Conservation (phyloP, 2,329 filamentous ascomycete species). For the Aaosphaeria arxii region DNA sequence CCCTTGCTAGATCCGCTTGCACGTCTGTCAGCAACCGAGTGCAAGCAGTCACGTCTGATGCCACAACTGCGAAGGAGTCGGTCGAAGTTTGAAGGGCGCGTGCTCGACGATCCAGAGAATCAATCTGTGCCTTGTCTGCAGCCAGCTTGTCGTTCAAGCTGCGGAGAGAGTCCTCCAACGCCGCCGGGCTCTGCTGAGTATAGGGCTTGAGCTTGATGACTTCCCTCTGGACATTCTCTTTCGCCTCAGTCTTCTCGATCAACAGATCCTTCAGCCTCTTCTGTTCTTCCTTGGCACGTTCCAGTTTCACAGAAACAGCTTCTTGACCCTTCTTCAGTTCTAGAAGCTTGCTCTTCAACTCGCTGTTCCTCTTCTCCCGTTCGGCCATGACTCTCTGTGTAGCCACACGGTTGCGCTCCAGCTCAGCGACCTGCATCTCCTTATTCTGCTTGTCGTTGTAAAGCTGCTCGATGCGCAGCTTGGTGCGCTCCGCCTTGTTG, state of each 20-base stretch:
- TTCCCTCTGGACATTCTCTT: slow-evolving; percentile 74
- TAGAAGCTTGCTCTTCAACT: slow-evolving; percentile 76
- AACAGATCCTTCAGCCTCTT: slow-evolving; percentile 68
- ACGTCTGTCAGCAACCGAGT: slow-evolving; percentile 90
- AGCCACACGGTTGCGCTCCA: slow-evolving; percentile 73
- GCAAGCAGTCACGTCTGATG: slow-evolving; percentile 80
- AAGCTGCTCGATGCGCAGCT: slow-evolving; percentile 80
- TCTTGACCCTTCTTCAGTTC: slow-evolving; percentile 82
- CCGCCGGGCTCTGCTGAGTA: slow-evolving; percentile 81
- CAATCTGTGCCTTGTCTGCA: slow-evolving; percentile 79
- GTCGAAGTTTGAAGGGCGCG: slow-evolving; percentile 87
- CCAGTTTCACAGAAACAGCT: slow-evolving; percentile 75
- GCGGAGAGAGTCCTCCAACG: slow-evolving; percentile 75
- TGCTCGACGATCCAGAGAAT: slow-evolving; percentile 80
- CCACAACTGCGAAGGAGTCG: slow-evolving; percentile 83
- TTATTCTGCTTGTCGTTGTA: slow-evolving; percentile 85
- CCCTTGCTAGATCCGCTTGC: slow-evolving; percentile 76
- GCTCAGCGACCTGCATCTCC: slow-evolving; percentile 73
- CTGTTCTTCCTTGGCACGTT: slow-evolving; percentile 80
- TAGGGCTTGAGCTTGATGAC: slow-evolving; percentile 88
- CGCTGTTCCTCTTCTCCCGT: slow-evolving; percentile 81
- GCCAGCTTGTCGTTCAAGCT: slow-evolving; percentile 78
- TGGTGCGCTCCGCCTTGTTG: slow-evolving; percentile 83
- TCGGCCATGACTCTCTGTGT: slow-evolving; percentile 81
- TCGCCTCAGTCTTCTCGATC: slow-evolving; percentile 68